A percentile compares a stretch with the other conserved stretches of the same genome.
phyloP scores from a whole-genome alignment of 2,329 filamentous ascomycete genomes.

The Fusarium sp. region DNA sequence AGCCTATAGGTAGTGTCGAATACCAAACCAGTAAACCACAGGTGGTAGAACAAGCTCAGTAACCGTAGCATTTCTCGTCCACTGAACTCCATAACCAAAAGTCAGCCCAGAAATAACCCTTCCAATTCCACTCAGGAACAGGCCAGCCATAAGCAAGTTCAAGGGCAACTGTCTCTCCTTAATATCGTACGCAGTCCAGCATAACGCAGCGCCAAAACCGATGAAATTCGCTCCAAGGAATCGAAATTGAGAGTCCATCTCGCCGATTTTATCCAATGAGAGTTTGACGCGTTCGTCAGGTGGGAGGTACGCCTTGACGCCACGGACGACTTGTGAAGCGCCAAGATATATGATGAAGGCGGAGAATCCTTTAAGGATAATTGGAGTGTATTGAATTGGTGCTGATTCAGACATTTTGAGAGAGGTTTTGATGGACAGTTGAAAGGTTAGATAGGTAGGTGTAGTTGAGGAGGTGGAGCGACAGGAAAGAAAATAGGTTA shows the following conservation, averaged over 20 bases:
- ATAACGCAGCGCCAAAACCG: not conserved
- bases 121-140: not conserved
- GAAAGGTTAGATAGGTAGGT: not conserved
- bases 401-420: not conserved
- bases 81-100: not conserved
- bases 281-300: not conserved
- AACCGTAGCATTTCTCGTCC: not conserved
- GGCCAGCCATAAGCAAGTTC: not conserved
- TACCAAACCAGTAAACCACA: not conserved
- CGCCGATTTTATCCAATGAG: not conserved
- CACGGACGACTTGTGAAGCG: not conserved
- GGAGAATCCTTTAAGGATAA: not conserved
- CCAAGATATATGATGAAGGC: not conserved
- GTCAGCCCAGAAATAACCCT: not conserved
- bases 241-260: not conserved
- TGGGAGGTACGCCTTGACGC: not conserved
- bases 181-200: not conserved
- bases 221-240: not conserved
- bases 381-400: not conserved
- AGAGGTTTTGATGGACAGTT: not conserved
- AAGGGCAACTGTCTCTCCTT: not conserved
- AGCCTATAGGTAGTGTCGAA: accelerated
- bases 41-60: not conserved
- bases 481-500: not conserved
- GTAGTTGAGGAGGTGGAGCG: not conserved